These are phyloP conservation scores for Petunia secreta DNA, from an alignment of 257 asterid genomes.

Conservation along the genomic window DNA sequence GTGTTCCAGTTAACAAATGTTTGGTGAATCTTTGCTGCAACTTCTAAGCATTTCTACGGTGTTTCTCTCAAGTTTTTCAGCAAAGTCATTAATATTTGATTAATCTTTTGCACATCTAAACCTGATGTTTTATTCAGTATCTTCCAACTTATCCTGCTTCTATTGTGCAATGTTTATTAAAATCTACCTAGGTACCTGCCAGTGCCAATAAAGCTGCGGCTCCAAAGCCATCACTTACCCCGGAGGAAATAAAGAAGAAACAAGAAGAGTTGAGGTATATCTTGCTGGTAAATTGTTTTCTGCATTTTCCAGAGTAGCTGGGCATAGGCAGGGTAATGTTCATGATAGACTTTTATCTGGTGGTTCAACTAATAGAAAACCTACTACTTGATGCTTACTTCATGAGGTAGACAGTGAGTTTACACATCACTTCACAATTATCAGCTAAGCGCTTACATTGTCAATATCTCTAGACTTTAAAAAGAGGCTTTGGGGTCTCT, in stretches of 20 bases:
- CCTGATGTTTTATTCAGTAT: background rate
- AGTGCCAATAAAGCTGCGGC: slow-evolving; percentile 60
- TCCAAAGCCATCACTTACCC: slow-evolving; percentile 74
- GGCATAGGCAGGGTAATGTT: background rate
- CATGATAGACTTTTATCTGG: too few relatives aligned
- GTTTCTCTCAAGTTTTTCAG: background rate
- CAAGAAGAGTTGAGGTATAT: slow-evolving; percentile 72
- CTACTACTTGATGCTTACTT: too few relatives aligned
- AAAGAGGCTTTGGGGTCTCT: too few relatives aligned
- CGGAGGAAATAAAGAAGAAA: slow-evolving; percentile 77
- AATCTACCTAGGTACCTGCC: slow-evolving; percentile 61
- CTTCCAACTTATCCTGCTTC: background rate
- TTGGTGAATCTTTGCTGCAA: background rate
- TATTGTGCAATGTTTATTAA: slow-evolving; percentile 1
- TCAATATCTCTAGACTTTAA: too few relatives aligned
- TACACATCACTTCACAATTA: too few relatives aligned
- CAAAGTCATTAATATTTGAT: background rate
- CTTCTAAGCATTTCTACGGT: background rate
- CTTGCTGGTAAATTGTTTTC: slow-evolving; percentile 15
- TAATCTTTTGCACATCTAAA: background rate
- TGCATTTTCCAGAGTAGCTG: background rate
- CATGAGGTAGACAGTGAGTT: too few relatives aligned
- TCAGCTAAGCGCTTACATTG: too few relatives aligned
- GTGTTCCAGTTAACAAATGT: background rate
- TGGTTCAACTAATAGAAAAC: too few relatives aligned